Base-by-base conservation (phyloP, 1,284 basidiomycete genomes). In the Cerioporus squamosus region DNA sequence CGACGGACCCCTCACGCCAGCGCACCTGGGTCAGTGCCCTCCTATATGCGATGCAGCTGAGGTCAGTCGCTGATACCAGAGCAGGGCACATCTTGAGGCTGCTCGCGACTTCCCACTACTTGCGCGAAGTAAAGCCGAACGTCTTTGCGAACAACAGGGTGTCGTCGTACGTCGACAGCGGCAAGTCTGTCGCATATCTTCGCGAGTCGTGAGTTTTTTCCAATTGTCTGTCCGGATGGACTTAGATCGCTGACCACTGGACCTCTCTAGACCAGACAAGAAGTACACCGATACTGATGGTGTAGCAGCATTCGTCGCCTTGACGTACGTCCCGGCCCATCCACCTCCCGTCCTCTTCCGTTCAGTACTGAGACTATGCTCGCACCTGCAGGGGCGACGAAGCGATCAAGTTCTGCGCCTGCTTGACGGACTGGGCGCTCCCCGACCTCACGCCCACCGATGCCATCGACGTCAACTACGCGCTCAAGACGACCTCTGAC, bases 141-240 rank as follows among this genome's bases (percentile, higher is more conserved):
- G 66, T 70, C 3, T 75, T 74, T 45, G 67, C 69, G 5, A 68
- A 72, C 62, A 75, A 74, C 51, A 68, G 69, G 5, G 53, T 66
- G 18, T 71, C 74, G 1, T 60, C 63, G 12, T 53, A 51, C 9
- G 48, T 91, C 2, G 86, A 90, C 65, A 84, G 81, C 1, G 86
- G 87, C 7, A 88, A 87, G 70, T 70, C 72, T 2, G 72, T 77
- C 39, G 55, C 68, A 1, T 70, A 74, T 14, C 63, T 81, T 15
- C 65, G 70, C 44, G 63, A 64, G 51, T 70, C 63, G 75, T 77
- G 48, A 9, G 69, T 65, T 48, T 5, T n/a, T 48, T 52, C 8
- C 5, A 54, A 81, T 78, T 33, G 77, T 26, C 12, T 20, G 26
- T 15, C 23, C 5, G 31, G 31, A 33, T 3, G 15, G 15, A 46